Base-by-base conservation (phyloP, 306 rosid genomes). In the Vachellia pachyceras region DNA sequence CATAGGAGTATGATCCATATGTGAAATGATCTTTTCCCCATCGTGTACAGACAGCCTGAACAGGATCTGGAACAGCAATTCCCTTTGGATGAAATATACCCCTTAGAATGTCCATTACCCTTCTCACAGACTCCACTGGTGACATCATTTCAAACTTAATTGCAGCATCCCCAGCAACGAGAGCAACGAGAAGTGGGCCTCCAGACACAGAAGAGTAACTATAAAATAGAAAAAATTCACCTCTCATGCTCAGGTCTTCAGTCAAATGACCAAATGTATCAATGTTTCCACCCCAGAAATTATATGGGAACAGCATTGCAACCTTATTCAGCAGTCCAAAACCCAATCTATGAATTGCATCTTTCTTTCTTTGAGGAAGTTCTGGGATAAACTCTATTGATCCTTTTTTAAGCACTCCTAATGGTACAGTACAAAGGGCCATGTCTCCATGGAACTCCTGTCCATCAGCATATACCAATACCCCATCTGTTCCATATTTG, bases 121-220 rank as follows among this genome's bases (percentile, higher is more conserved):
- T 90, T 78, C 75, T 86, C 80, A 94, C 97, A 47, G 98, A 94
- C 84, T 94, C 98, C 77, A 89, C 87, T 0, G 95, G 98, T 1
- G 97, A 92, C 98, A 92, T 90, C 89, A 86, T 81, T 89, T 94
- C 98, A 79, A 94, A 94, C 94, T 86, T 90, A 79, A 90, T 75
- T 0, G 98, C 95, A 46, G 98, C 97, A 55, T 90, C 94, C 61
- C 98, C 97, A 0, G 98, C 98, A 63, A 94, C 97, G 58, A 94
- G 95, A 4, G 98, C 98, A 72, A 94, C 87, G 44, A 94, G 90
- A 77, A 94, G 97, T 0, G 98, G 89, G 3, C 98, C 95, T 71
- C 98, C 98, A 3, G 98, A 94, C 33, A 94, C 98, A 4, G 98
- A 91, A 55, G 97, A 90, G 75, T 94, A 94, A 81, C 98, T 94